A percentile compares a stretch with the other conserved stretches of the same genome.
These are phyloP conservation scores for Candida schatavii DNA, from an alignment of 805 yeast genomes.

Conservation along the genomic window DNA sequence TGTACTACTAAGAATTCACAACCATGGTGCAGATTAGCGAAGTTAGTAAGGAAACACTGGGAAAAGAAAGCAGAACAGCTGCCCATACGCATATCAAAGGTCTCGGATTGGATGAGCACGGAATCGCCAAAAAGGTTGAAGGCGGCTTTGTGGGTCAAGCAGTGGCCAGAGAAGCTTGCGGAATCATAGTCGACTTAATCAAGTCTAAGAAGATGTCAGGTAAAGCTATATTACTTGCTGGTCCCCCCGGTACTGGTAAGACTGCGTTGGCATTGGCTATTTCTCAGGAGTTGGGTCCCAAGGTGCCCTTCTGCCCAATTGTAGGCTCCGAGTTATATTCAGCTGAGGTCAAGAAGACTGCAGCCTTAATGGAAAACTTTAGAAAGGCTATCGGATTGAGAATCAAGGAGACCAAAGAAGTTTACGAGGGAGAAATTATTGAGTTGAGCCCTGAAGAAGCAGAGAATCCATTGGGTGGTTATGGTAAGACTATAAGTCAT, in stretches of 20 bases:
- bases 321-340: slow-evolving; percentile 93
- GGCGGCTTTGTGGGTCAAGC: slow-evolving; percentile 86
- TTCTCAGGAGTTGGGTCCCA: slow-evolving; percentile 93
- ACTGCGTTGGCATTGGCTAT: slow-evolving; percentile 96
- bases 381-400: slow-evolving; percentile 94
- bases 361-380: slow-evolving; percentile 93
- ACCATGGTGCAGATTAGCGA: slow-evolving; percentile 76
- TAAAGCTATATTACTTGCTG: slow-evolving; percentile 91
- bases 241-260: slow-evolving; percentile 98
- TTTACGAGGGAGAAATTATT: slow-evolving; percentile 96
- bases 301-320: slow-evolving; percentile 96
- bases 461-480: slow-evolving; percentile 95
- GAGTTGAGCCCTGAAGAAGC: slow-evolving; percentile 95
- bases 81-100: slow-evolving; percentile 98
- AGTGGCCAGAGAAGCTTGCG: slow-evolving; percentile 86
- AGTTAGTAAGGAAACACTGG: slow-evolving; percentile 51
- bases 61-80: slow-evolving; percentile 72
- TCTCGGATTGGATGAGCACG: slow-evolving; percentile 87
- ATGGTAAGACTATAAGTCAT: slow-evolving; percentile 93
- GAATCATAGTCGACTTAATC: slow-evolving; percentile 89
- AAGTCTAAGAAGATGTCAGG: slow-evolving; percentile 92
- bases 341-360: slow-evolving; percentile 97
- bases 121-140: slow-evolving; percentile 77
- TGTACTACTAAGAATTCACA: too few species aligned
- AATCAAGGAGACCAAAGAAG: slow-evolving; percentile 95